A percentile compares a stretch with the other conserved stretches of the same genome.
Evolutionary conservation across 192 early-diverging fungal genomes (phyloP).

Genomic region (Chytriomyces hyalinus): DNA sequence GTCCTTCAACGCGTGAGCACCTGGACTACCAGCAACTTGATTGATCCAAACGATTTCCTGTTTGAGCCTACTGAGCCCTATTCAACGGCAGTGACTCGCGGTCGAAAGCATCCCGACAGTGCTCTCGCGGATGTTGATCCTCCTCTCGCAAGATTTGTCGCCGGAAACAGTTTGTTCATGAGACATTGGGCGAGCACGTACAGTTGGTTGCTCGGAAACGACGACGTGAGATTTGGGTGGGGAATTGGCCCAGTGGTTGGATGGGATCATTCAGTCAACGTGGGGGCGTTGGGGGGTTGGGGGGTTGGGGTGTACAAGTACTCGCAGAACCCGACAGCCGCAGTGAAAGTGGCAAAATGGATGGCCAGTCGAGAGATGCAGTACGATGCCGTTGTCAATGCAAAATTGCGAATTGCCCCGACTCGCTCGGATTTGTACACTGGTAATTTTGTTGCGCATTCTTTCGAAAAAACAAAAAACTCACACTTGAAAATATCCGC

Average conservation of each 20-base stretch:
- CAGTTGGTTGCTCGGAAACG: conserved; percentile 11
- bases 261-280: conserved; percentile 23
- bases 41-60: conserved; percentile 40
- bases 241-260: conserved; percentile 45
- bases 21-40: conserved; percentile 40
- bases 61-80: neutral
- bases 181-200: conserved; percentile 38
- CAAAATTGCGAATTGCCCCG: neutral
- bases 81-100: neutral
- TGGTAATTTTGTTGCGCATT: conserved; percentile 1
- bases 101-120: conserved; percentile 2
- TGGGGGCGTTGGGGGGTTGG: conserved; percentile 45
- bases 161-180: conserved; percentile 40
- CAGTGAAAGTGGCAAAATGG: conserved; percentile 40
- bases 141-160: conserved; percentile 26
- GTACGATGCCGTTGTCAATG: conserved; percentile 6
- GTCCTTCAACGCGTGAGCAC: conserved; percentile 34
- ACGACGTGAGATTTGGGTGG: conserved; percentile 38
- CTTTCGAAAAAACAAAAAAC: neutral
- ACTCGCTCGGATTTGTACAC: conserved; percentile 18
- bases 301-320: conserved; percentile 45
- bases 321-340: conserved; percentile 42
- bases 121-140: conserved; percentile 7
- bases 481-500: neutral
- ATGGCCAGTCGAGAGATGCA: conserved; percentile 27